These are phyloP conservation scores for Jackrogersella minutella DNA, from an alignment of 495 filamentous ascomycete species.

Conservation along the genomic window DNA sequence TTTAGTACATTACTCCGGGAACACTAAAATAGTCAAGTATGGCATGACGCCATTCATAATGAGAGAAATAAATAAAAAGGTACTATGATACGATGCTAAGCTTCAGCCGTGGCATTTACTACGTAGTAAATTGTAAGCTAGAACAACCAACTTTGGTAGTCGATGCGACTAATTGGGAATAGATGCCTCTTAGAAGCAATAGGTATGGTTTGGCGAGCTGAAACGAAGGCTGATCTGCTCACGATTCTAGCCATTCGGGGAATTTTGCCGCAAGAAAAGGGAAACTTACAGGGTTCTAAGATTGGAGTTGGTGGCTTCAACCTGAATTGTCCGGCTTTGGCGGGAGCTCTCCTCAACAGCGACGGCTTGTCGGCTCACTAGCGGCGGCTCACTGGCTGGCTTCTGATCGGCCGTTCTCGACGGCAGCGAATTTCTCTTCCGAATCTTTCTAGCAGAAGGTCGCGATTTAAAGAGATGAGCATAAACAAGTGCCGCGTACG, in stretches of 20 bases:
- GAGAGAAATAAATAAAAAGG: background rate
- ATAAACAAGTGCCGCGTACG: constrained; percentile 20
- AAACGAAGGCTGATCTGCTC: constrained; percentile 14
- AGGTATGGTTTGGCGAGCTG: constrained; percentile 19
- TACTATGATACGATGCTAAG: constrained; percentile 4
- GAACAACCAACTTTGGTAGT: constrained; percentile 18
- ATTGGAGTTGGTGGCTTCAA: constrained; percentile 30
- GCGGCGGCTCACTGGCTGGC: constrained; percentile 9
- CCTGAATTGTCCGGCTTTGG: constrained; percentile 17
- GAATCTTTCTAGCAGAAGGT: constrained; percentile 37
- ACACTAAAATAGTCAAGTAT: constrained; percentile 21
- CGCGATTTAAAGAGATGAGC: constrained; percentile 34
- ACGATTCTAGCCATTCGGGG: constrained; percentile 20
- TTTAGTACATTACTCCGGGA: constrained; percentile 19
- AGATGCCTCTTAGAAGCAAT: background rate
- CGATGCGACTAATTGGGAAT: constrained; percentile 8
- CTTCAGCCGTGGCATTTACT: constrained; percentile 4
- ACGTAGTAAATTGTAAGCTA: background rate
- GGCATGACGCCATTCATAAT: constrained; percentile 22
- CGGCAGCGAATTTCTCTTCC: constrained; percentile 37
- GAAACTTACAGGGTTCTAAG: constrained; percentile 39
- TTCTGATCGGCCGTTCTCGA: constrained; percentile 7
- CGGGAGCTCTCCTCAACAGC: background rate
- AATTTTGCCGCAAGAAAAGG: constrained; percentile 19
- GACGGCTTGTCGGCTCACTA: background rate